Base-by-base conservation (phyloP, 2,329 filamentous ascomycete genomes). In the Fusarium staphyleae region DNA sequence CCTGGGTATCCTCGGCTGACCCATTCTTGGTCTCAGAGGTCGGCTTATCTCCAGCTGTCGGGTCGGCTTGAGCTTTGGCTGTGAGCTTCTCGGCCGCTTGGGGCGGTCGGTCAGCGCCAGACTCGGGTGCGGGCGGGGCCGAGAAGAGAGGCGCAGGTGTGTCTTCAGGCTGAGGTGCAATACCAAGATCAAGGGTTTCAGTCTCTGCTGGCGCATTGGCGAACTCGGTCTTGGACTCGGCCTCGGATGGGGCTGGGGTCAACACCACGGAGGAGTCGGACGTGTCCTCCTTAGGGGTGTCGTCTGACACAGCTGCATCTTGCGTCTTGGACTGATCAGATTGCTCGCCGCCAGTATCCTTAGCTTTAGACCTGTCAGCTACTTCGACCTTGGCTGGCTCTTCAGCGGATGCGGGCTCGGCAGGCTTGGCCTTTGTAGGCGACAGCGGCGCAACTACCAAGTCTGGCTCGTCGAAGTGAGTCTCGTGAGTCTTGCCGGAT, bases 111-210 rank as follows among this genome's bases (percentile, higher is more conserved):
- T 69, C 63, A 8, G 57, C 59, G 9, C 67, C 67, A 16, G 69
- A 60, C 19, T 72, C 68, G 3, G 70, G 66, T 2, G 70, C 54
- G 15, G 65, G 54, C 5, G 68, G 66, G 10, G 67, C 67, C 10
- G 74, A 75, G 48, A 75, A 75, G 3, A 91, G 75, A 29, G 89
- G 87, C 2, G 87, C 84, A 9, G 88, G 88, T 37, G 82, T 85
- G 63, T 90, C 87, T 62, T 89, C 87, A 11, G 85, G 77, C 46
- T 85, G 81, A n/a, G 84, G 79, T 15, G 81, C 78, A 42, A 82
- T 66, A 30, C 66, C 70, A 36, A 24, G 9, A 8, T 5, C 22
- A 8, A 65, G 65, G 19, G 54, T 28, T 16, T 65, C 58, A 10
- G 33, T 14, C 33, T 65, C 61, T 13, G 43, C 41, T 14, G 55